Evolutionary conservation across 1,139 yeast species (phyloP).

Genomic region (Yamadazyma atlantica): DNA sequence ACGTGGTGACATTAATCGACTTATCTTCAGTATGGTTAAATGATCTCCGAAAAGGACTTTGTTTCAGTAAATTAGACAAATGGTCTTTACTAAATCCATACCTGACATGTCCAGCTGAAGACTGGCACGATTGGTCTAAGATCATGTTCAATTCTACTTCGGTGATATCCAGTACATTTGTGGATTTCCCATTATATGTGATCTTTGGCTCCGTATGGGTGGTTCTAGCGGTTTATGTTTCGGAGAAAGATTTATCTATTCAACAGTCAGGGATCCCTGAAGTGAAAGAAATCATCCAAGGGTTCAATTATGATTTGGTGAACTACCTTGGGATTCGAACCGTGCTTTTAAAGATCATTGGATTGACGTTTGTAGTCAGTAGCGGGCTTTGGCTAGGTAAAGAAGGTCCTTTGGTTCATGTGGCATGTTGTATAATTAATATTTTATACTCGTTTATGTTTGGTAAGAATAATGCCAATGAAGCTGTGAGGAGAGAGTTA

Average conservation of each 20-base stretch:
- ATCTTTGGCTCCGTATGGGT: slow-evolving; percentile 28
- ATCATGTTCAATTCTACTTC: slow-evolving; percentile 25
- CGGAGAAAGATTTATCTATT: slow-evolving; percentile 43
- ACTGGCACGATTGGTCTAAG: slow-evolving; percentile 44
- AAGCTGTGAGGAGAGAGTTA: slow-evolving; percentile 60
- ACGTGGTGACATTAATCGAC: slow-evolving; percentile 59
- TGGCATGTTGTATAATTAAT: slow-evolving; percentile 63
- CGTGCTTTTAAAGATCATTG: slow-evolving; percentile 49
- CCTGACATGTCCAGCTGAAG: slow-evolving; percentile 44
- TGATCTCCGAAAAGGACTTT: slow-evolving; percentile 54
- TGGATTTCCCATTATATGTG: slow-evolving; percentile 41
- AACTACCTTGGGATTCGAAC: slow-evolving; percentile 50
- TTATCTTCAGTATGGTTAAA: slow-evolving; percentile 61
- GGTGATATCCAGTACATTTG: slow-evolving; percentile 19
- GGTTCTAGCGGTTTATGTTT: slow-evolving; percentile 30
- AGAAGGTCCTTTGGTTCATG: slow-evolving; percentile 92
- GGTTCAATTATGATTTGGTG: slow-evolving; percentile 44
- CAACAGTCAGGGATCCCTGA: slow-evolving; percentile 72
- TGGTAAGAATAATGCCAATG: slow-evolving; percentile 42
- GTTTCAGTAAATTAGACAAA: slow-evolving; percentile 34
- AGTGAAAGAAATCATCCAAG: slow-evolving; percentile 61
- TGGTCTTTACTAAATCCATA: slow-evolving; percentile 48
- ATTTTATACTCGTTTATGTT: slow-evolving; percentile 31
- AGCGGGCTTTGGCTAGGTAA: slow-evolving; percentile 90
- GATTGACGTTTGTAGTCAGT: slow-evolving; percentile 66